Conservation (phyloP, 345 rosid species). For the Salix exigua region DNA sequence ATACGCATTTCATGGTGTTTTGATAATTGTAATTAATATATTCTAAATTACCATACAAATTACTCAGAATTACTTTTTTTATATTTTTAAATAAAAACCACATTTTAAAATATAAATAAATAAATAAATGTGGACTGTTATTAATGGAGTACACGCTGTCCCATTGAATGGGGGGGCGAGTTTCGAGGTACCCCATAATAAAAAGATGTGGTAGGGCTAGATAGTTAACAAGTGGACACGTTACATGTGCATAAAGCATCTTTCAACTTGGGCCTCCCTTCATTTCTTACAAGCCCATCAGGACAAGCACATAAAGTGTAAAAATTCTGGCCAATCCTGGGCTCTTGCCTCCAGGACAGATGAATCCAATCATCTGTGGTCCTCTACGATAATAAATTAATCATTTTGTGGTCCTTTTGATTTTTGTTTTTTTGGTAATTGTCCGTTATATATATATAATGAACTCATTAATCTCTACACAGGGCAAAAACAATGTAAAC, state of each 20-base stretch:
- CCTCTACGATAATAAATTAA: background rate
- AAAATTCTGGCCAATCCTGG: background rate
- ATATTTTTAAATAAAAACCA: no score
- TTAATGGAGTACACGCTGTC: slow-evolving; percentile 8
- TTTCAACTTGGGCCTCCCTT: background rate
- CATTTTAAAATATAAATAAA: no score
- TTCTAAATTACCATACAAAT: no score
- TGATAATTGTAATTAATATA: no score
- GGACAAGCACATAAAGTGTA: no score
- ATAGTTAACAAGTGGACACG: background rate
- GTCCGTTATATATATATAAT: background rate
- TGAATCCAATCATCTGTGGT: slow-evolving; percentile 9
- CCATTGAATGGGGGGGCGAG: slow-evolving; percentile 13
- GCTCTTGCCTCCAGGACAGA: background rate
- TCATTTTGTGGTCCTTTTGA: background rate
- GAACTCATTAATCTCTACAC: background rate
- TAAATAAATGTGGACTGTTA: no score
- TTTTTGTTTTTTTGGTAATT: background rate
- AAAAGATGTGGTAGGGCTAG: background rate
- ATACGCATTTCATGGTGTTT: no score
- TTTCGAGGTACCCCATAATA: slow-evolving; percentile 8
- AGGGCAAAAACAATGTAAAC: background rate
- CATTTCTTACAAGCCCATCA: background rate
- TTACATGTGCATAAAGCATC: slow-evolving; percentile 15
- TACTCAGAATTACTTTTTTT: no score